Base-by-base conservation (phyloP, 768 basidiomycete genomes). In the Boletales sp. region DNA sequence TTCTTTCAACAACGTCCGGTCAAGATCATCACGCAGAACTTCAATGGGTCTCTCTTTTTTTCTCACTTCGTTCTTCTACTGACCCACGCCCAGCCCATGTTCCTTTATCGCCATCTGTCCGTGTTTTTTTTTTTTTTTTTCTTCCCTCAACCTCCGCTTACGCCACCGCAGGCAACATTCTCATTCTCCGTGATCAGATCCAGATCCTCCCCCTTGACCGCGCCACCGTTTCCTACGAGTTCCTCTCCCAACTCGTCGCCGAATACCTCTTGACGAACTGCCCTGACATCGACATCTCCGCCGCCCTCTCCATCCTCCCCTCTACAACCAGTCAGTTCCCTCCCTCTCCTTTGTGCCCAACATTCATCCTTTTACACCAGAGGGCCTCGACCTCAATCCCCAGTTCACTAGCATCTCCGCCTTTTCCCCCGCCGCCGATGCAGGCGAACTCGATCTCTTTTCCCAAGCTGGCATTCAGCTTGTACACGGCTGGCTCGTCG, bases 361-460 rank as follows among this genome's bases (percentile, higher is more conserved):
- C 8, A 14, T 40, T 36, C 47, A 44, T 41, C 49, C 41, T 13
- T 0, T 15, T 21, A 21, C 14, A 18, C 33, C 30, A 90, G 87
- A 82, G 76, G 94, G 94, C 12, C 87, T 96, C 76, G 87, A 94
- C 62, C 73, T 96, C 40, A 93, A 96, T 58, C 90, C 93, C 1
- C 67, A 83, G 1, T 96, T 96, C 65, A 87, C 84, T 0, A 78
- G 78, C 1, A 62, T 83, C 8, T 79, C 78, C 2, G 77, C 81
- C 0, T 94, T 94, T 64, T 74, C 80, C 12, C 86, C 90, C 2
- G 69, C 69, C 0, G 80, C 78, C 1, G 75, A 76, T 28, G 81
- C 81, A 0, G 91, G 89, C 2, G 94, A 90, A 61, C 79, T 96
- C 39, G 81, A 87, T 51, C 79, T 96, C 8, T 96, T 96, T 60